Conservation (phyloP, 441 rosid species). For the Lepidium campestre region DNA sequence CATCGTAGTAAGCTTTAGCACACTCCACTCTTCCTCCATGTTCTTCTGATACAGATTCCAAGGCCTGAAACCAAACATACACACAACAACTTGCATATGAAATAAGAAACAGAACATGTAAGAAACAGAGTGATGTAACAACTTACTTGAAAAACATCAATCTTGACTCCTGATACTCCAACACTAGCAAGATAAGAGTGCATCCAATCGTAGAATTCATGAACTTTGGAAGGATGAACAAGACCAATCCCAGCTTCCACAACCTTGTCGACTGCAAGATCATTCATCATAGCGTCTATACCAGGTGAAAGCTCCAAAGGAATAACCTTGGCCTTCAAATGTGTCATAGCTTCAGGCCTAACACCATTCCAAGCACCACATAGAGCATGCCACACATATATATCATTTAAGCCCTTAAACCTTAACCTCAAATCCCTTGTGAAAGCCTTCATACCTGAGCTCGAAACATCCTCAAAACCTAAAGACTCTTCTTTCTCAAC, state of each 20-base stretch:
- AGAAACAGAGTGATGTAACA: background rate
- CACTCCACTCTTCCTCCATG: constrained; percentile 78
- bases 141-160: constrained; percentile 80
- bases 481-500: constrained; percentile 7
- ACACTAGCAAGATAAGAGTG: constrained; percentile 58
- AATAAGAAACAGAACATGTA: background rate
- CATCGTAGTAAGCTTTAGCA: constrained; percentile 55
- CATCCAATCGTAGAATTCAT: constrained; percentile 61
- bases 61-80: constrained; percentile 31
- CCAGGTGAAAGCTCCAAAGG: constrained; percentile 50
- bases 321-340: constrained; percentile 41
- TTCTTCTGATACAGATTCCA: constrained; percentile 61
- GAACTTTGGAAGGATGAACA: constrained; percentile 60
- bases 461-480: constrained; percentile 11
- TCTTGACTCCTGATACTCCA: constrained; percentile 70
- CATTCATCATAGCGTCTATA: constrained; percentile 55
- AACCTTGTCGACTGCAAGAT: constrained; percentile 70
- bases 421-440: constrained; percentile 53
- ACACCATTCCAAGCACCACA: constrained; percentile 95
- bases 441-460: constrained; percentile 55
- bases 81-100: background rate
- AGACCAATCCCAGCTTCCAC: constrained; percentile 75
- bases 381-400: constrained; percentile 87
- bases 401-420: constrained; percentile 65
- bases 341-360: constrained; percentile 44